These are phyloP conservation scores for Perkinsus marinus DNA, from an alignment of 169 alveolate genomes.

Conservation along the genomic window DNA sequence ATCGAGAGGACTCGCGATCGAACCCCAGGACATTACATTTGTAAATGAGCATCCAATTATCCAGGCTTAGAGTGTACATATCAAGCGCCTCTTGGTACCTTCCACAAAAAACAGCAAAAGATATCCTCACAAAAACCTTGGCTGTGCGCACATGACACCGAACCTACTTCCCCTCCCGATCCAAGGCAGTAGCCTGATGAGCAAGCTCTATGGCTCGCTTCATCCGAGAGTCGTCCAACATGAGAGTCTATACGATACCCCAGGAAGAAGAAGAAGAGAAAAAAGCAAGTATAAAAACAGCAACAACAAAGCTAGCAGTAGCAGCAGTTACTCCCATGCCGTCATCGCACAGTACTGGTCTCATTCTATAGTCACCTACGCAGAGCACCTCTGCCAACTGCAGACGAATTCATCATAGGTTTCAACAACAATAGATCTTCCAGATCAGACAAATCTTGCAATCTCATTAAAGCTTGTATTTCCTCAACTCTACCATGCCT, in stretches of 20 bases:
- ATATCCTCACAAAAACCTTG: neutral
- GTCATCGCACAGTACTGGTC: too few relatives aligned
- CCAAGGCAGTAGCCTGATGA: constrained; percentile 28
- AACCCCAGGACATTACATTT: constrained; percentile 6
- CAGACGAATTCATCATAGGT: too few relatives aligned
- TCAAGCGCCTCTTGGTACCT: constrained; percentile 27
- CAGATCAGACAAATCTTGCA: neutral
- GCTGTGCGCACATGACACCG: neutral
- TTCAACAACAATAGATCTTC: too few relatives aligned
- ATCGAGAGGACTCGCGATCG: neutral
- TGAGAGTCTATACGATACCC: neutral
- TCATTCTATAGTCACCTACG: too few relatives aligned
- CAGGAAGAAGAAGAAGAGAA: neutral
- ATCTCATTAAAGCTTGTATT: neutral
- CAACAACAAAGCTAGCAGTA: neutral
- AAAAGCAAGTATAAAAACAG: neutral
- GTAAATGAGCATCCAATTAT: constrained; percentile 22
- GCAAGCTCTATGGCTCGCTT: constrained; percentile 26
- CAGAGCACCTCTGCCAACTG: too few relatives aligned
- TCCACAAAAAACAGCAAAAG: neutral
- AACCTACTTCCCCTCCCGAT: constrained; percentile 15
- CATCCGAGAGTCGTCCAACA: neutral
- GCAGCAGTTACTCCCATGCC: too few relatives aligned
- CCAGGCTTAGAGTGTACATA: constrained; percentile 31
- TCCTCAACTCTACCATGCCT: neutral